phyloP scores from a whole-genome alignment of 306 rosid genomes.

The Senna tora region DNA sequence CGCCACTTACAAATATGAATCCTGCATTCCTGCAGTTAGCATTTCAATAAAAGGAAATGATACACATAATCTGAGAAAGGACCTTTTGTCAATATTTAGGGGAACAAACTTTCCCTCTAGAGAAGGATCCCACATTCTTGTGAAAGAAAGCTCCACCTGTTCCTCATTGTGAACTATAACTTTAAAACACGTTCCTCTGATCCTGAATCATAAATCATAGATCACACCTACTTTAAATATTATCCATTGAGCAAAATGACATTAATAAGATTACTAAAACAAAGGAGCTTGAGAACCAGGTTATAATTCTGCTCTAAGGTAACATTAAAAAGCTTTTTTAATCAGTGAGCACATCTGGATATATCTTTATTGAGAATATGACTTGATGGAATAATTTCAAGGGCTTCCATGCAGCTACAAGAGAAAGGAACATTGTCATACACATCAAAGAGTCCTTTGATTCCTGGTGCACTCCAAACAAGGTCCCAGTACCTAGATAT shows the following conservation, averaged over 20 bases:
- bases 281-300: constrained; percentile 26
- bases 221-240: constrained; percentile 31
- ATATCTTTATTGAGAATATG: constrained; percentile 33
- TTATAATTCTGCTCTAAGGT: constrained; percentile 17
- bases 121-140: constrained; percentile 84
- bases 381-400: constrained; percentile 14
- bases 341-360: constrained; percentile 4
- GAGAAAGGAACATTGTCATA: constrained; percentile 48
- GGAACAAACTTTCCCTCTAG: constrained; percentile 87
- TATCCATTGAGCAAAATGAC: constrained; percentile 27
- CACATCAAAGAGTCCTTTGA: constrained; percentile 91
- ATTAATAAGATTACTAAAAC: constrained; percentile 25
- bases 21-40: constrained; percentile 21
- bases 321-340: constrained; percentile 17
- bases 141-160: constrained; percentile 84
- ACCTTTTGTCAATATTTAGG: constrained; percentile 95
- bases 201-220: constrained; percentile 64
- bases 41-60: constrained; percentile 27
- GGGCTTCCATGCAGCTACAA: constrained; percentile 11
- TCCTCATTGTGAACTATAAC: constrained; percentile 86
- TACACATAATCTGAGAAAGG: constrained; percentile 31
- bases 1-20: constrained; percentile 32
- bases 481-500: constrained; percentile 94
- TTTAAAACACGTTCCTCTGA: constrained; percentile 66
- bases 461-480: constrained; percentile 90